Evolutionary conservation across 345 rosid genomes (phyloP).

Genomic region (Abelmoschus esculentus): DNA sequence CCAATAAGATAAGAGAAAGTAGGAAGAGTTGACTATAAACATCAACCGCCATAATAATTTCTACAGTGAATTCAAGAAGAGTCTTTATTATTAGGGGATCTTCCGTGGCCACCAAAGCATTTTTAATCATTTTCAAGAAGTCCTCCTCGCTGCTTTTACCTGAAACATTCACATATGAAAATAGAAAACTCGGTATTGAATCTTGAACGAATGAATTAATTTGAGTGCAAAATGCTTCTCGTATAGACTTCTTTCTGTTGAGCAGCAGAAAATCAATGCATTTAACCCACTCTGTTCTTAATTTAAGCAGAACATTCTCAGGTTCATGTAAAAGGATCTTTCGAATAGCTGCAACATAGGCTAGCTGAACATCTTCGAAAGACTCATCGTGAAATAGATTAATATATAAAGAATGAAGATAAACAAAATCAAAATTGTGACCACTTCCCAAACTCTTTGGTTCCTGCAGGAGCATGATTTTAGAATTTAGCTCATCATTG

Average conservation of each 20-base stretch:
- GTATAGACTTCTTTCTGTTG: conserved; percentile 53
- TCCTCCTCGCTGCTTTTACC: conserved; percentile 33
- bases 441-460: conserved; percentile 25
- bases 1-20: conserved; percentile 57
- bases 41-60: conserved; percentile 69
- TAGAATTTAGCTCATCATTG: conserved; percentile 25
- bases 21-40: conserved; percentile 58
- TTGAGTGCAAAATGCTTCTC: conserved; percentile 85
- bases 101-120: conserved; percentile 45
- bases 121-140: conserved; percentile 51
- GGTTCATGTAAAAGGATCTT: conserved; percentile 63
- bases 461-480: conserved; percentile 25
- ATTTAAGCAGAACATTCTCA: conserved; percentile 36
- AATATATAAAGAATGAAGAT: conserved; percentile 53
- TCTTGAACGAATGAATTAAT: conserved; percentile 54
- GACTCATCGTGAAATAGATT: conserved; percentile 62
- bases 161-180: conserved; percentile 32
- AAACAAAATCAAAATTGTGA: conserved; percentile 29
- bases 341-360: conserved; percentile 54
- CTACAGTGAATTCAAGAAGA: conserved; percentile 63
- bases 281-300: conserved; percentile 56
- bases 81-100: conserved; percentile 68
- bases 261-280: conserved; percentile 61
- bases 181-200: conserved; percentile 42
- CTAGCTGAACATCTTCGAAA: conserved; percentile 76